Evolutionary conservation across 352 stramenopile species (phyloP), one percentile per base, ranked within the genome.

Genomic region (Sclerospora graminicola): DNA sequence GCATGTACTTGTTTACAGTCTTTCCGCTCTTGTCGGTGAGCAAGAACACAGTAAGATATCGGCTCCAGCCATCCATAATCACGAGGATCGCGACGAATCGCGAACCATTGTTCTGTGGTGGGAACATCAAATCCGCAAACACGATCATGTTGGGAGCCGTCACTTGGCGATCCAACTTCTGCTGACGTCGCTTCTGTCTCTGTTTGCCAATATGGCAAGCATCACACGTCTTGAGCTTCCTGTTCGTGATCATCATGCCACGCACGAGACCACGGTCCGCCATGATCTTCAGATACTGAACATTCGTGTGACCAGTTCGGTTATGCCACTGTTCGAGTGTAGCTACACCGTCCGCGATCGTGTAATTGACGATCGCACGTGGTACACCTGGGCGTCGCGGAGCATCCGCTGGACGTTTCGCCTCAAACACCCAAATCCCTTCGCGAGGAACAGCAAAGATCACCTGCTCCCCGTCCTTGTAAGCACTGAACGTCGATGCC

Each of bases 201-300:
- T 51, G 44, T 29, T 51, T 51, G 11, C 33, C 11, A 18, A 51
- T 5, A 8, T 51, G 27, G 5, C 35, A 51, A 9, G 41, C 29
- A 30, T 41, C 31, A 20, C 31, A 48, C 2, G 18, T 4, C 31
- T 48, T 35, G 0, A 9, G 3, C 8, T 41, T 13, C 0, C 41
- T 31, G 2, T 41, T 31, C 5, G 41, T 10, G 0, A 48, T 8
- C 14, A 41, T 35, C 31, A 48, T 48, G 8, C 41, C 31, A n/a
- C 3, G 16, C 9, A 42, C 33, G 10, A 43, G 43, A 3, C 18
- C 26, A 7, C 27, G n/a, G 15, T 28, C 33, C 9, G 23, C 43
- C 33, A 50, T 50, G 5, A 42, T 28, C 15, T 50, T 43, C 11
- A 50, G 18, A 13, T 42, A 33, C 8, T 50, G 33, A 7, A 11